Evolutionary conservation across 495 filamentous ascomycete genomes (phyloP), one percentile per base, ranked within the genome.

Genomic region (Neurospora tetraspora): DNA sequence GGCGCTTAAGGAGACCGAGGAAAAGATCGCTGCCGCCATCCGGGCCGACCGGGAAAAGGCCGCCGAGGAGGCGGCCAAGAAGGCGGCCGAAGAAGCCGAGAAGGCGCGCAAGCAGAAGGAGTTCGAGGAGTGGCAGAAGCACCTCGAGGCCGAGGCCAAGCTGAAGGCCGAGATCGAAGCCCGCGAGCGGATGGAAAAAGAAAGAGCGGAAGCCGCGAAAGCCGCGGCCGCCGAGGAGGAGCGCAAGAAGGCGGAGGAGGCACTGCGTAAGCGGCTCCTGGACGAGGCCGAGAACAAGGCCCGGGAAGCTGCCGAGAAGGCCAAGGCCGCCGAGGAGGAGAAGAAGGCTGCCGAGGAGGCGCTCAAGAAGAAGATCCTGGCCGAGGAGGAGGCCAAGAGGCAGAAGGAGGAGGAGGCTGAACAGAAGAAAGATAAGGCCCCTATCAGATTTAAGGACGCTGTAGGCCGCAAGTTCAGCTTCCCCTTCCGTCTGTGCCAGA

Each of bases 401-500:
- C 79, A 79, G 47, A 87, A 86, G 74, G 80, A 82, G n/a, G 88
- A 88, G 70, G 86, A 86, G 40, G 87, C 84, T 5, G 83, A 79
- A 18, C 86, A 83, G 72, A 83, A 86, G 73, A 86, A 86, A 71
- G 84, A 84, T 47, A 83, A 85, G 78, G 71, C 80, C 37, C 84
- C 84, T n/a, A 86, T 96, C 81, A 91, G 92, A 77, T 94, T 96
- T 82, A 94, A 94, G 79, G 93, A 96, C 79, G 93, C 93, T 18
- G 89, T 96, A 36, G 91, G 92, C 37, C 86, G 93, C 69, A 95
- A 94, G 79, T 96, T 94, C 77, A 93, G 88, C 80, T 95, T 96
- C 74, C 93, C 93, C 4, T 95, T 89, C 75, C 88, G 94, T 74
- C 74, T 94, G 27, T 95, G 92, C 80, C 89, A 89, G 71, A 92